A percentile compares a stretch with the other conserved stretches of the same genome.
phyloP scores from a whole-genome alignment of 2,329 filamentous ascomycete genomes.

The Fusarium torreyae region DNA sequence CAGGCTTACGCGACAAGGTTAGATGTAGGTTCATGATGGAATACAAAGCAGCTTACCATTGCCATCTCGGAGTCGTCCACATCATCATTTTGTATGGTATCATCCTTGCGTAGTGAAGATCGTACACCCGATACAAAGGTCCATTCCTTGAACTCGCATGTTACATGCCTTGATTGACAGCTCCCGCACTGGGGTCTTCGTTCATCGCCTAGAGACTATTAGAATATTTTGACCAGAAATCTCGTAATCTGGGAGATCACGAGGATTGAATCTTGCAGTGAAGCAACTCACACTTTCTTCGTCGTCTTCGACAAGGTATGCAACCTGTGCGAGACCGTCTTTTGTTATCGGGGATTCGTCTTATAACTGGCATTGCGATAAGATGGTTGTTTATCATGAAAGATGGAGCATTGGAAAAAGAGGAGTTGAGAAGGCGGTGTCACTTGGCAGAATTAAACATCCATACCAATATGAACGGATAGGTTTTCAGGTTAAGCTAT shows the following conservation, averaged over 20 bases:
- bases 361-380: constrained; percentile 34
- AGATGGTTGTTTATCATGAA: constrained; percentile 1
- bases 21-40: not conserved
- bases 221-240: too few relatives aligned
- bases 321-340: constrained; percentile 32
- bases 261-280: too few relatives aligned
- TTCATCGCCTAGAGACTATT: constrained; percentile 22
- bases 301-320: constrained; percentile 37
- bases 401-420: constrained; percentile 21
- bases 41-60: not conserved
- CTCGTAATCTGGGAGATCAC: too few relatives aligned
- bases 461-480: too few relatives aligned
- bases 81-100: not conserved
- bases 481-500: too few relatives aligned
- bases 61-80: constrained; percentile 2
- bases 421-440: constrained; percentile 23
- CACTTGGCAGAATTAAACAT: not conserved
- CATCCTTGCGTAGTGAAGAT: constrained; percentile 15
- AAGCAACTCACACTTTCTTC: constrained; percentile 30
- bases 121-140: constrained; percentile 30
- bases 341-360: constrained; percentile 35
- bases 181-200: constrained; percentile 35
- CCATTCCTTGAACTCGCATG: constrained; percentile 40
- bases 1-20: not conserved
- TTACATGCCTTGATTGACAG: constrained; percentile 32